These are phyloP conservation scores for Lepraria neglecta DNA, from an alignment of 495 filamentous ascomycete genomes.

Conservation along the genomic window DNA sequence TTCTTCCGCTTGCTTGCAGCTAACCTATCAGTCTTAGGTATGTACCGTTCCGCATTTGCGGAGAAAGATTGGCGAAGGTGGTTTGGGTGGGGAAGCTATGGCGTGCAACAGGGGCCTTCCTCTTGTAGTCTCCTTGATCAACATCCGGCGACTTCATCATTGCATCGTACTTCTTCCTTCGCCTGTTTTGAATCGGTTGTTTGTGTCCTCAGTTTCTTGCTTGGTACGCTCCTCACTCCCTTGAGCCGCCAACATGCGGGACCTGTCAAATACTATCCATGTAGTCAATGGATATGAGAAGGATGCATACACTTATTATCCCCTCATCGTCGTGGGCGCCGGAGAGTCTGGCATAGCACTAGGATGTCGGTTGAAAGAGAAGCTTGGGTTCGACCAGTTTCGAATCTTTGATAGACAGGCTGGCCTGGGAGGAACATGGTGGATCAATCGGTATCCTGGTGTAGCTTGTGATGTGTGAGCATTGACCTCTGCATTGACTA, in stretches of 20 bases:
- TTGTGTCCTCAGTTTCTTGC: background rate
- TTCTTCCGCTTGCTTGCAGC: too few species aligned
- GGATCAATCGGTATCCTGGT: constrained; percentile 61
- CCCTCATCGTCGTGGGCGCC: constrained; percentile 51
- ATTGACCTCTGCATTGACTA: constrained; percentile 14
- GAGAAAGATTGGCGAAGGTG: too few species aligned
- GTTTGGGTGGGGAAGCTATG: too few species aligned
- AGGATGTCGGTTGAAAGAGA: constrained; percentile 55
- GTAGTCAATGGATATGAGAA: constrained; percentile 43
- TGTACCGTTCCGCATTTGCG: too few species aligned
- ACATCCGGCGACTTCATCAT: background rate
- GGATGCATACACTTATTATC: constrained; percentile 51
- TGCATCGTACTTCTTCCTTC: background rate
- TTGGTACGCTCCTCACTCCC: background rate
- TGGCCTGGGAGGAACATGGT: constrained; percentile 63
- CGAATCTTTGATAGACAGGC: constrained; percentile 57
- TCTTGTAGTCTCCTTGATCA: too few species aligned
- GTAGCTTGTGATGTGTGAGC: constrained; percentile 47
- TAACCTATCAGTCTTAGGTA: too few species aligned
- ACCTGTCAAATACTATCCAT: constrained; percentile 35
- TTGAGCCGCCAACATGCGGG: constrained; percentile 1
- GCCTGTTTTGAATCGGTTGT: background rate
- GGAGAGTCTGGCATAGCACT: constrained; percentile 63
- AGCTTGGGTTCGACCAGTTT: constrained; percentile 56
- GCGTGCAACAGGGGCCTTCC: too few species aligned